phyloP scores from a whole-genome alignment of 345 rosid species.

The Barbarea vulgaris region DNA sequence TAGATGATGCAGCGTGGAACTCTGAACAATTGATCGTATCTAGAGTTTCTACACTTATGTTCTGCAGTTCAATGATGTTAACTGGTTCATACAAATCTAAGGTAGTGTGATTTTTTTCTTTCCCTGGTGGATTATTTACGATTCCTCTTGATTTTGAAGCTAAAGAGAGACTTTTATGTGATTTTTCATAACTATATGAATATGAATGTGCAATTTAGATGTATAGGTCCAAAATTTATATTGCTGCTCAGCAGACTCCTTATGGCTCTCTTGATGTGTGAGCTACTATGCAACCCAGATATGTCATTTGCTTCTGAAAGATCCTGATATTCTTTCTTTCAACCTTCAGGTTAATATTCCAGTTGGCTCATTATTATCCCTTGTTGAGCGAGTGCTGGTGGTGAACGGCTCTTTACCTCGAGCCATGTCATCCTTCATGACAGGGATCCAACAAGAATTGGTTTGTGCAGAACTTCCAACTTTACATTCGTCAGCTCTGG shows the following conservation, averaged over 20 bases:
- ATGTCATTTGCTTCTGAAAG: constrained; percentile 3
- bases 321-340: constrained; percentile 33
- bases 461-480: constrained; percentile 79
- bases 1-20: constrained; percentile 50
- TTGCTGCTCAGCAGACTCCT: constrained; percentile 11
- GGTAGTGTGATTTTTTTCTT: constrained; percentile 43
- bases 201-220: neutral
- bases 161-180: neutral
- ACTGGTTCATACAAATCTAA: constrained; percentile 65
- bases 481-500: constrained; percentile 63
- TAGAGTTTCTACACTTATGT: constrained; percentile 56
- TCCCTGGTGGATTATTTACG: neutral
- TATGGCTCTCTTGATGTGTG: constrained; percentile 2
- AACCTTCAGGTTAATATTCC: constrained; percentile 62
- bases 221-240: neutral
- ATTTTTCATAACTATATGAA: neutral
- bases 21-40: constrained; percentile 50
- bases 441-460: constrained; percentile 69
- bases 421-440: constrained; percentile 52
- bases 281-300: neutral
- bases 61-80: constrained; percentile 70
- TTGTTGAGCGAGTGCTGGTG: constrained; percentile 76
- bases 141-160: constrained; percentile 3
- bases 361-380: constrained; percentile 60
- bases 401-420: constrained; percentile 75